Evolutionary conservation across 2,329 filamentous ascomycete species (phyloP), one percentile per base, ranked within the genome.

Genomic region (Didymella glomerata): DNA sequence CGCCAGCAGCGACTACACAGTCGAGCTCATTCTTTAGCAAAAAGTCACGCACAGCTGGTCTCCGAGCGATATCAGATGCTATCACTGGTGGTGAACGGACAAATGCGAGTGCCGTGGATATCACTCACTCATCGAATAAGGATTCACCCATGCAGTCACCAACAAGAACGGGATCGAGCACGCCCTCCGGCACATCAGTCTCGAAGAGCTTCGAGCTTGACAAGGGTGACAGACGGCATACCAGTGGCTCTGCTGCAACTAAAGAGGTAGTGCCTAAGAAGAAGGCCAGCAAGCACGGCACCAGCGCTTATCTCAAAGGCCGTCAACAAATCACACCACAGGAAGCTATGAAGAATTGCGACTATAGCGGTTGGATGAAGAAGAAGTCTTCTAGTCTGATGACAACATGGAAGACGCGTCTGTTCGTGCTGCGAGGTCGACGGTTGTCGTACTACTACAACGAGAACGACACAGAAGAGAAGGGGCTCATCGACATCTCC

Each of bases 351-450:
- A 81, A 88, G 62, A 88, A 87, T 61, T 94, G 92, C 54, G 94
- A 99, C 73, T 98, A 97, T 76, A 94, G 90, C 70, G 95, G 95
- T 1, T 99, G 95, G 95, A 99, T 99, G 95, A 98, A 95, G 83
- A 99, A 99, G 84, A 93, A 96, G 78, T 97, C 92, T 60, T 94
- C 92, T 1, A 95, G 94, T 71, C 83, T 98, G 32, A 97, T 99
- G 89, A 93, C 93, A 2, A 97, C 93, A 1, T 99, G 95, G 95
- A 99, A 98, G 74, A 91, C 93, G 13, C 89, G 95, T 13, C 84
- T 98, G n/a, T 99, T 99, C 73, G 89, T 99, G 8, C 86, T 99
- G 57, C 93, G 93, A 71, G 95, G 95, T 28, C 88, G 94, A 51
- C 89, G 95, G 4, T 82, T 99, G 28, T 93, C 93, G 0, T 99